Evolutionary conservation across 2,329 filamentous ascomycete species (phyloP).

Genomic region (Ramularia endophylla): DNA sequence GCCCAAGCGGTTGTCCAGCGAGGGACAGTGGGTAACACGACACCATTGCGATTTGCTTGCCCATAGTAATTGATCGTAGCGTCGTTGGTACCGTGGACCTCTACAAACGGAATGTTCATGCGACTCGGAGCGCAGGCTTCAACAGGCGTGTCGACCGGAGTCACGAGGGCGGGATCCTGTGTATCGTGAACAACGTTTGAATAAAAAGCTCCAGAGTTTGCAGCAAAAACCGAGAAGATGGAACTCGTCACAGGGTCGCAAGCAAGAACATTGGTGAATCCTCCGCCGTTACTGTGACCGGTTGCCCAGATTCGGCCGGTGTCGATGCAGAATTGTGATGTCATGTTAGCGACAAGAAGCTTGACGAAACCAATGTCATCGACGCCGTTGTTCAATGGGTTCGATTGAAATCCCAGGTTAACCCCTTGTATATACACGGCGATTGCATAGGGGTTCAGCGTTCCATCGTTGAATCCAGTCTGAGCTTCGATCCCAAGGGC

Average conservation of each 20-base stretch:
- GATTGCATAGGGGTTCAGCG: slow-evolving; percentile 39
- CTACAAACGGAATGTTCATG: slow-evolving; percentile 34
- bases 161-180: slow-evolving; percentile 13
- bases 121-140: slow-evolving; percentile 20
- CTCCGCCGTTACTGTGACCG: slow-evolving; percentile 52
- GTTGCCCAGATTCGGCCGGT: slow-evolving; percentile 38
- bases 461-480: slow-evolving; percentile 38
- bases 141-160: slow-evolving; percentile 20
- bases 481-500: slow-evolving; percentile 35
- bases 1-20: slow-evolving; percentile 34
- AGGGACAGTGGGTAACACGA: slow-evolving; percentile 15
- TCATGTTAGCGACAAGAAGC: slow-evolving; percentile 36
- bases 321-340: slow-evolving; percentile 41
- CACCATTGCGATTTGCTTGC: slow-evolving; percentile 3
- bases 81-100: slow-evolving; percentile 40
- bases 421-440: slow-evolving; percentile 38
- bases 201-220: slow-evolving; percentile 44
- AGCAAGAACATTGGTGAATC: slow-evolving; percentile 42
- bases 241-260: slow-evolving; percentile 39
- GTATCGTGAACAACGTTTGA: slow-evolving; percentile 20
- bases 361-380: slow-evolving; percentile 41
- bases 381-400: slow-evolving; percentile 7
- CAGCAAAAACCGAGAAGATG: slow-evolving; percentile 45
- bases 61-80: slow-evolving; percentile 36
- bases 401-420: slow-evolving; percentile 13